Evolutionary conservation across 768 basidiomycete species (phyloP), one percentile per base, ranked within the genome.

Genomic region (Rhodosporidiobolus sp.): DNA sequence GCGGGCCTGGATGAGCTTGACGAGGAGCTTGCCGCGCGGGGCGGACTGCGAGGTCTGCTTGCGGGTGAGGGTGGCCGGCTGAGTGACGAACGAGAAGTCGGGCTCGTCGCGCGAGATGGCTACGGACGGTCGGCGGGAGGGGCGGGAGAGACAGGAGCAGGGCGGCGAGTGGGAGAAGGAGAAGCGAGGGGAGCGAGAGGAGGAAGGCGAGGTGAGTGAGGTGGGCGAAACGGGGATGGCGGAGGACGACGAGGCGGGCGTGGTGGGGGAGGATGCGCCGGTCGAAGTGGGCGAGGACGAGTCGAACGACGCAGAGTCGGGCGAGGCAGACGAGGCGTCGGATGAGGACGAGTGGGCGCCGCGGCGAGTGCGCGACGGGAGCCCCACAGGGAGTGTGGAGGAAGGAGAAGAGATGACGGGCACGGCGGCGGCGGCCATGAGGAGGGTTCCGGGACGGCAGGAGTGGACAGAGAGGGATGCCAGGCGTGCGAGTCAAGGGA

Each of bases 1-100:
- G 59, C 92, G 87, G 20, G 92, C 96, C 76, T 89, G 88, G 81
- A 99, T 92, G 80, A 99, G 88, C 82, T 98, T 98, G 82, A 99
- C 90, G 78, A 92, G 91, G 65, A 99, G 89, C 82, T 94, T 92
- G 56, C 84, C 84, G 48, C 80, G 73, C 24, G 82, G 80, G 6
- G 54, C 59, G 26, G 50, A 55, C 1, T 34, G 64, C 26, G 54
- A n/a, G 20, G 72, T 32, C 38, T 56, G 55, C 7, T 59, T 53
- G 24, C 67, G 67, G 17, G 58, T 49, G 32, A 67, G 71, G 4
- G 65, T 22, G 34, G 60, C 30, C 14, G 71, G 71, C 26, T 68
- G 68, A 8, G 66, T 65, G 46, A 58, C 69, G 65, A 76, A 72
- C 20, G 71, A 72, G 35, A 76, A 76, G 58, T 76, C 71, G 71